phyloP scores from a whole-genome alignment of 257 asterid genomes.

The Primulina eburnea region DNA sequence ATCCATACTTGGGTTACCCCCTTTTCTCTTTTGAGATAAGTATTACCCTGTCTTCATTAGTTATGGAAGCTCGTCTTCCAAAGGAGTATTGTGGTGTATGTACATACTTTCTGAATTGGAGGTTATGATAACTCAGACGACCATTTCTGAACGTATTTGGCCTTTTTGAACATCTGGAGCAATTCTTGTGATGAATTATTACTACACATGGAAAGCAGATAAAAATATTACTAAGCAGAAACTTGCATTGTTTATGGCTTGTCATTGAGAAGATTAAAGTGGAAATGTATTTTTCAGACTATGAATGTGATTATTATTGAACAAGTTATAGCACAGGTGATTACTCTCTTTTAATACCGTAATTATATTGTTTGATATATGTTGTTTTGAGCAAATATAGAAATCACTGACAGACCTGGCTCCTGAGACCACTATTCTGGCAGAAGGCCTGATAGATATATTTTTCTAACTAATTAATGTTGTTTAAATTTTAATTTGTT shows the following conservation, averaged over 20 bases:
- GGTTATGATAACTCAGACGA: no score
- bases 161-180: no score
- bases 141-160: no score
- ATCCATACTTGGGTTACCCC: no score
- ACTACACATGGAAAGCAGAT: not conserved
- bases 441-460: not conserved
- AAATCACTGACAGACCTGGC: not conserved
- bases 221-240: not conserved
- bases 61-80: no score
- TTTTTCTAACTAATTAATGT: constrained; percentile 16
- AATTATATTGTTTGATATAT: not conserved
- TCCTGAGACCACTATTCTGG: not conserved
- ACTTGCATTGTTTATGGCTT: not conserved
- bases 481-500: constrained; percentile 13
- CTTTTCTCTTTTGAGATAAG: no score
- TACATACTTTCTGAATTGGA: no score
- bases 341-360: not conserved
- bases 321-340: not conserved
- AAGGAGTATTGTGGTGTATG: no score
- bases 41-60: no score
- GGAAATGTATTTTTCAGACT: not conserved
- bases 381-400: not conserved
- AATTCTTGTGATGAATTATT: no score
- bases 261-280: not conserved
- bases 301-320: not conserved